phyloP scores from a whole-genome alignment of 108 stramenopile species.

The Nitzschia sp. region DNA sequence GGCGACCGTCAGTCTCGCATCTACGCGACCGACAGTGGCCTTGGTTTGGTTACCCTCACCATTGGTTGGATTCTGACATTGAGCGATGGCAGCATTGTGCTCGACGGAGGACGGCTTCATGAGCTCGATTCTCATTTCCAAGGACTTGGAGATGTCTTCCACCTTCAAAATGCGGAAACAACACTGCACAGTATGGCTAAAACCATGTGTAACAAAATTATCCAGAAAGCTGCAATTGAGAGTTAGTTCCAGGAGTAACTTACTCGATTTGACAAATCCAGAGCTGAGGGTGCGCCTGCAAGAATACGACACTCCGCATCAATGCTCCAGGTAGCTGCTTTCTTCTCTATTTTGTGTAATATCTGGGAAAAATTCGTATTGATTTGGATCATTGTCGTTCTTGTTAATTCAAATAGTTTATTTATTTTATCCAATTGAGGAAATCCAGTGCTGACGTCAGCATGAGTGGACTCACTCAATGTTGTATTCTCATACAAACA shows the following conservation, averaged over 20 bases:
- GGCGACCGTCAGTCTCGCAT: constrained; percentile 6
- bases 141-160: constrained; percentile 2
- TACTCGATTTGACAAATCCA: too few relatives aligned
- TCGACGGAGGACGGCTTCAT: constrained; percentile 10
- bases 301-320: too few relatives aligned
- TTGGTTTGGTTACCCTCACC: constrained; percentile 1
- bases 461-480: too few relatives aligned
- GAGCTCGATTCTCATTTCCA: background rate
- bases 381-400: too few relatives aligned
- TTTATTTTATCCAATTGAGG: too few relatives aligned
- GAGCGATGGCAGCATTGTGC: constrained; percentile 4
- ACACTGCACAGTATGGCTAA: constrained; percentile 12
- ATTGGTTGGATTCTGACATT: constrained; percentile 8
- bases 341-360: too few relatives aligned
- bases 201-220: constrained; percentile 1
- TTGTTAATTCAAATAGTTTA: too few relatives aligned
- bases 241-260: background rate
- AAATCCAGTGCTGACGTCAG: too few relatives aligned
- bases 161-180: constrained; percentile 1
- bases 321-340: too few relatives aligned
- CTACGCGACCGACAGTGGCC: constrained; percentile 3
- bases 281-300: too few relatives aligned
- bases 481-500: too few relatives aligned
- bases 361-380: too few relatives aligned
- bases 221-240: background rate